Conservation (phyloP, 257 asterid species). For the Jasminum sambac region DNA sequence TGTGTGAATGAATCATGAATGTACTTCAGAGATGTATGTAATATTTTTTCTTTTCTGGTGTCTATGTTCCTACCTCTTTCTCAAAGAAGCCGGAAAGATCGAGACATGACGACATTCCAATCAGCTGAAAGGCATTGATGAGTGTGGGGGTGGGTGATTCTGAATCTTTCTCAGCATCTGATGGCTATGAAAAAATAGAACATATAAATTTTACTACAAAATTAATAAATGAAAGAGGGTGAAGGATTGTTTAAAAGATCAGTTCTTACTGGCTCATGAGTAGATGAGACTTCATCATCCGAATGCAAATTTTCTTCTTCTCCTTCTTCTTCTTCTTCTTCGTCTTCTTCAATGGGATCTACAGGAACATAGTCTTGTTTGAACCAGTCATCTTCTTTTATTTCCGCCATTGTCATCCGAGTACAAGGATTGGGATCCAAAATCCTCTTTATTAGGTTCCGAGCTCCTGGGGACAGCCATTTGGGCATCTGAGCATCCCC, state of each 20-base stretch:
- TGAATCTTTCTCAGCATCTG: constrained; percentile 57
- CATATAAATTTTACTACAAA: constrained; percentile 2
- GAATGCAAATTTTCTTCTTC: constrained; percentile 23
- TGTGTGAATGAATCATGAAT: not conserved
- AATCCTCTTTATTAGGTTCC: constrained; percentile 74
- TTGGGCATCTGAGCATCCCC: constrained; percentile 86
- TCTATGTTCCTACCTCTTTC: constrained; percentile 55
- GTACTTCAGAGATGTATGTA: not conserved
- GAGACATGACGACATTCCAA: constrained; percentile 90
- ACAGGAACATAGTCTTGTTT: constrained; percentile 67
- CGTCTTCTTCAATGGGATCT: constrained; percentile 55
- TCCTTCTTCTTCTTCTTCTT: constrained; percentile 52
- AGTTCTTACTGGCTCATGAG: constrained; percentile 48
- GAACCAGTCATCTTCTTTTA: constrained; percentile 83
- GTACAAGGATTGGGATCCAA: constrained; percentile 86
- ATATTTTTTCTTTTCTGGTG: not conserved
- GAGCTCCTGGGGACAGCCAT: constrained; percentile 90
- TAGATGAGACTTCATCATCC: constrained; percentile 53
- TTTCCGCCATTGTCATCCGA: constrained; percentile 65
- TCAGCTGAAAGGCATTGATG: constrained; percentile 86
- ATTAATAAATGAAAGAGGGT: constrained; percentile 13
- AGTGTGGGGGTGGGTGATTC: constrained; percentile 53
- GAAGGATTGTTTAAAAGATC: constrained; percentile 4
- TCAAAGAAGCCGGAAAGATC: constrained; percentile 96
- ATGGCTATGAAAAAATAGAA: constrained; percentile 33